Evolutionary conservation across 1,139 yeast genomes (phyloP), one percentile per base, ranked within the genome.

Genomic region (Starmera stellimalicola): DNA sequence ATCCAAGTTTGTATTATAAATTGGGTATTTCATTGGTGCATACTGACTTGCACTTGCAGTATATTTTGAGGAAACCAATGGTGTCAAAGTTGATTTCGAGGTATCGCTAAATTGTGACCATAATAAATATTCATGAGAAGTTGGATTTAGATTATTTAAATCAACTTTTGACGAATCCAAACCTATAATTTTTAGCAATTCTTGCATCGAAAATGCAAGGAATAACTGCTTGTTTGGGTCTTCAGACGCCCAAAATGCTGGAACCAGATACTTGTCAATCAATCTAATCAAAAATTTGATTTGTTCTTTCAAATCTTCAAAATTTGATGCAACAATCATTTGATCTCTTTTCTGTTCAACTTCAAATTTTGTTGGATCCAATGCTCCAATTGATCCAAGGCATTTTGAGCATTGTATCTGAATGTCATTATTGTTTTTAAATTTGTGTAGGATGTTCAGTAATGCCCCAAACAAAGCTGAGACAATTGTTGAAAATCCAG

Each of bases 161-260:
- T 67, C 62, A 38, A 60, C 55, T 5, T 58, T 51, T 3, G 52
- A 38, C 4, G 58, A 50, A 33, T 64, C 70, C 23, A 83, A 57
- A 2, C 73, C 75, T 52, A 91, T 68, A 10, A 77, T 70, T 40
- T 75, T 74, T 34, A 91, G 57, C 32, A 81, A 77, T 43, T 84
- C 93, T 52, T 93, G 99, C 71, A 93, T 84, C 0, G 93, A 84
- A 55, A 73, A 82, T 0, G 96, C 95, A 24, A 88, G 68, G 50
- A 80, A 83, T 40, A 83, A 65, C 52, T 93, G 98, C 33, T 77
- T 75, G 18, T 75, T 73, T 0, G 98, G 95, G 50, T 87, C 87
- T 31, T 80, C 82, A 1, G 96, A 80, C 1, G 95, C 87, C 74
- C 94, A 79, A 53, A 87, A 88, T 2, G 85, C 73, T 29, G 82